phyloP scores from a whole-genome alignment of 2,329 filamentous ascomycete species.

The Nannizzia gypsea region DNA sequence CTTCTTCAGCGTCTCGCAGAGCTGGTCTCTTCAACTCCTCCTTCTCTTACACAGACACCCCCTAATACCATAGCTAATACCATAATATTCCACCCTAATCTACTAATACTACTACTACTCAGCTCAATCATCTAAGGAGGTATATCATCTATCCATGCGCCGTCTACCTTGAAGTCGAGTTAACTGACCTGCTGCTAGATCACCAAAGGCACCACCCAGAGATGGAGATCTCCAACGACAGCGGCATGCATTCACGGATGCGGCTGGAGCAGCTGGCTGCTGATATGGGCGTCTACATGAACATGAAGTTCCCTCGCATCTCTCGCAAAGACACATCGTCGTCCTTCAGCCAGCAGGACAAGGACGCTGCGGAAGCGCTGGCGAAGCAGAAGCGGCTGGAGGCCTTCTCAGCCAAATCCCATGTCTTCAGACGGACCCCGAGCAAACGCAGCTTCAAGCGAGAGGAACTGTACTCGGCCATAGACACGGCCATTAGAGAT shows the following conservation, averaged over 20 bases:
- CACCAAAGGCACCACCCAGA: not conserved
- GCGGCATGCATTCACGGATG: conserved; percentile 4
- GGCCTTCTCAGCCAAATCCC: conserved; percentile 15
- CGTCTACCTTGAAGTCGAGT: not conserved
- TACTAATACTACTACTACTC: not conserved
- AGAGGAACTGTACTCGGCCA: conserved; percentile 13
- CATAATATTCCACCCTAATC: not conserved
- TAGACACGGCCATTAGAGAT: conserved; percentile 12
- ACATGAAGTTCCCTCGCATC: conserved; percentile 6
- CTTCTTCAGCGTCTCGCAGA: not conserved
- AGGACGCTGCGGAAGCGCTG: conserved; percentile 11
- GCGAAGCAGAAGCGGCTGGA: conserved; percentile 12
- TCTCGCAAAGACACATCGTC: conserved; percentile 4
- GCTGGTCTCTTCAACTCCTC: no score
- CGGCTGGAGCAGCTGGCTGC: conserved; percentile 13
- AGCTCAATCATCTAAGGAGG: not conserved
- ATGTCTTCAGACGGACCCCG: conserved; percentile 15
- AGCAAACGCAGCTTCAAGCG: conserved; percentile 14
- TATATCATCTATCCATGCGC: not conserved
- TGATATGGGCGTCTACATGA: conserved; percentile 9
- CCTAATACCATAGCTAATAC: not conserved
- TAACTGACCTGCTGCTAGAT: not conserved
- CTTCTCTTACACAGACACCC: no score
- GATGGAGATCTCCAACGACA: not conserved
- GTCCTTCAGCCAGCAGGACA: conserved; percentile 10